Base-by-base conservation (phyloP, 768 basidiomycete species). In the Russula virescens region DNA sequence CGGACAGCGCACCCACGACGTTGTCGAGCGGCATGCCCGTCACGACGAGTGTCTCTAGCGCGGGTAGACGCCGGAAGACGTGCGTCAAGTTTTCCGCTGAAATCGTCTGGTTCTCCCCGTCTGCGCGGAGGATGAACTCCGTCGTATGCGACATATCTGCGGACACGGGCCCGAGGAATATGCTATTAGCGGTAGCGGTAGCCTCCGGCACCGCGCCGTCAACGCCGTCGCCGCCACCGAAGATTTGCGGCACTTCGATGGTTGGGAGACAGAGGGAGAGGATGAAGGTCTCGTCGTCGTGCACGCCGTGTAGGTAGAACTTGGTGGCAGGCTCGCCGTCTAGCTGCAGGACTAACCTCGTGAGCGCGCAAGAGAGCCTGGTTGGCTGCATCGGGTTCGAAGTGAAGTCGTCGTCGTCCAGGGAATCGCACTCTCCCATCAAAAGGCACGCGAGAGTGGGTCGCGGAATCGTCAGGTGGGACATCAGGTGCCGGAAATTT, bases 291-390 rank as follows among this genome's bases (percentile, higher is more conserved):
- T 55, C 53, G 34, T 48, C 53, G 34, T 48, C 53, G 35, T 61
- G 60, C 26, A 21, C 26, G 13, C 45, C 53, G 53, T 61, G 60
- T 16, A 61, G 53, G 35, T 61, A 61, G 52, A 61, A 61, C 35
- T 61, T 61, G 45, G 60, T 28, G 3, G 60, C 60, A 19, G 60
- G 60, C 21, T 61, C 53, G 45, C 60, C 60, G 34, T 61, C 53
- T 5, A 61, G 34, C 53, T 61, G 45, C 3, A 61, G 53, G 46
- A 52, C 25, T 25, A 61, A 11, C 23, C 38, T 47, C 19, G 60
- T 61, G 35, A 61, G 35, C 2, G 25, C 21, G 52, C 19, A 46
- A 0, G 60, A 55, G 6, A 61, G 60, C 35, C 31, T n/a, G 52
- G 47, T 35, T 11, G 60, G 60, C 13, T 47, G 60, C 25, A 25